Base-by-base conservation (phyloP, 768 basidiomycete species). In the Amanita subjunquillea region DNA sequence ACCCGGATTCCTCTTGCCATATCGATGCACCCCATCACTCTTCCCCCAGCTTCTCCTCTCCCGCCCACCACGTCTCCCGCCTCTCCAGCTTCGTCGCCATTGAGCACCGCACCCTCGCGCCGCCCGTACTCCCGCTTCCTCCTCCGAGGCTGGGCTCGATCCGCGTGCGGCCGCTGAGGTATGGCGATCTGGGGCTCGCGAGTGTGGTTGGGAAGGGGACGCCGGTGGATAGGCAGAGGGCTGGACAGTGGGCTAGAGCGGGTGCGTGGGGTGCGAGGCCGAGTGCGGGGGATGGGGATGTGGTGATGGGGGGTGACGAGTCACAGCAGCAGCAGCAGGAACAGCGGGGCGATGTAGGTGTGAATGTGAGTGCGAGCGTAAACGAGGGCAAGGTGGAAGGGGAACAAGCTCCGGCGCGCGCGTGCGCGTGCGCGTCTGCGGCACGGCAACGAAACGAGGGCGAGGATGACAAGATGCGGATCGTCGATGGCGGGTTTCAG, bases 151-250 rank as follows among this genome's bases (percentile, higher is more conserved):
- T 71, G 44, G 60, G 62, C 3, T 62, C 62, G 4, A 62, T 71
- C 30, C 64, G 61, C 1, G 68, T 68, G 44, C 54, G 56, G 17
- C 57, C 57, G 38, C 48, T 71, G 48, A 55, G 62, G 17, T 57
- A 61, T 29, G 55, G 59, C 13, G 66, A 68, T 56, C 54, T 65
- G 42, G 64, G 65, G 22, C 50, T 48, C 10, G 43, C 32, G 6
- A 65, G 56, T 36, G 47, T 64, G n/a, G 59, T 66, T n/a, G 67
- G 69, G 23, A 51, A 61, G 27, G 68, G 69, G 10, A 71, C 69
- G 41, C 69, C 69, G n/a, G 60, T 65, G 1, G 63, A 71, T 54
- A 56, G 62, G 36, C 54, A 25, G 2, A 42, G 69, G 37, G 62
- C 58, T 43, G 59, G 51, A 47, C 51, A 59, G 57, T 71, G 69